Percentiles rank a stretch among this genome's conserved stretches.
Conservation (phyloP, 345 rosid species). For the Linum usitatissimum region DNA sequence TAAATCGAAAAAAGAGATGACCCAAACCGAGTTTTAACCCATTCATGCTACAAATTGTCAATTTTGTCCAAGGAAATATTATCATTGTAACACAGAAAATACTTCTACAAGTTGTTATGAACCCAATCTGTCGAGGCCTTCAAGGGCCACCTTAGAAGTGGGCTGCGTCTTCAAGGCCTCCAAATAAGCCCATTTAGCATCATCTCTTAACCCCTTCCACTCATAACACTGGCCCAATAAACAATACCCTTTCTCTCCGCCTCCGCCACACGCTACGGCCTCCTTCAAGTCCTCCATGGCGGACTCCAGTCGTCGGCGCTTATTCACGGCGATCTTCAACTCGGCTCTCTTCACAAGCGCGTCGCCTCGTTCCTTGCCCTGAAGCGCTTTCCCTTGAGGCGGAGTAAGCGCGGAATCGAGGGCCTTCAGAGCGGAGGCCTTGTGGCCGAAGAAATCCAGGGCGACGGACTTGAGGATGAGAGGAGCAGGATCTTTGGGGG, state of each 20-base stretch:
- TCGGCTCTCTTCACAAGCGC: conserved; percentile 47
- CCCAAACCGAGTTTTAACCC: too few species aligned
- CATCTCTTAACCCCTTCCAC: conserved; percentile 24
- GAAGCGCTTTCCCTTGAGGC: conserved; percentile 35
- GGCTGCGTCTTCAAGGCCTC: conserved; percentile 23
- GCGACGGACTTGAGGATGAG: conserved; percentile 42
- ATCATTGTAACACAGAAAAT: too few species aligned
- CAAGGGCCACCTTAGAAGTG: conserved; percentile 6
- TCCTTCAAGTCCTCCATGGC: conserved; percentile 47
- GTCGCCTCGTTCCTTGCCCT: conserved; percentile 34
- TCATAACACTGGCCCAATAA: conserved; percentile 43
- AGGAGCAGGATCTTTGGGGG: conserved; percentile 48
- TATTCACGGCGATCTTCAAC: conserved; percentile 42
- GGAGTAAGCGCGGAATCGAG: conserved; percentile 42
- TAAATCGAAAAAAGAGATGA: too few species aligned
- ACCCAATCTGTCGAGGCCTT: conserved; percentile 14
- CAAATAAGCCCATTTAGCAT: conserved; percentile 23
- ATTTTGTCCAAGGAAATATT: too few species aligned
- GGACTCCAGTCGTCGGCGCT: conserved; percentile 42
- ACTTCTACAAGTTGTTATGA: too few species aligned
- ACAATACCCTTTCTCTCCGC: conserved; percentile 18
- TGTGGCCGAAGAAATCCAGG: conserved; percentile 43
- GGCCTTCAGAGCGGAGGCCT: conserved; percentile 41
- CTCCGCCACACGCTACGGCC: conserved; percentile 25
- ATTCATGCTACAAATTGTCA: too few species aligned